Evolutionary conservation across 805 yeast species (phyloP).

Genomic region (Metschnikowia shivogae): DNA sequence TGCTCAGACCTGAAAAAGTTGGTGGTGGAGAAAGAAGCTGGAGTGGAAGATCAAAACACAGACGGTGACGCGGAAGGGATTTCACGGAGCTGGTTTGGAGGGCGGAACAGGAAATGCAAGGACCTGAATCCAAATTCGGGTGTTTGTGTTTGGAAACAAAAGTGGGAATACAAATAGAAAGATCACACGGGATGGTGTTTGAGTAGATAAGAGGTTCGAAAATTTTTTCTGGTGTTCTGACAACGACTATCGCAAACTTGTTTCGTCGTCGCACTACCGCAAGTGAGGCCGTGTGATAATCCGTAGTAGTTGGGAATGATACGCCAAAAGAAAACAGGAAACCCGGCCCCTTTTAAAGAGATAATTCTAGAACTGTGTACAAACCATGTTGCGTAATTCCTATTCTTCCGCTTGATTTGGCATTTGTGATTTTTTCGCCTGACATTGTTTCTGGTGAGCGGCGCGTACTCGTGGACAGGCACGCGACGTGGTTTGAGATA

Average conservation of each 20-base stretch:
- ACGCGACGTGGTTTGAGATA: no score
- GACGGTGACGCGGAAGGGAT: slow-evolving; percentile 2
- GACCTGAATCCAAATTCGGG: background rate
- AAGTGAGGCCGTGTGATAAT: background rate
- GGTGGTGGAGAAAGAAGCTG: background rate
- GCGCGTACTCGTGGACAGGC: no score
- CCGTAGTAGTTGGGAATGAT: background rate
- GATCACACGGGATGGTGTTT: background rate
- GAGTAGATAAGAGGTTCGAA: slow-evolving; percentile 2
- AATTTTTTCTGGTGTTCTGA: slow-evolving; percentile 1
- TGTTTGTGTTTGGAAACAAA: slow-evolving; percentile 1
- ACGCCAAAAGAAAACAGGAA: no score
- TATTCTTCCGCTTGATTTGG: no score
- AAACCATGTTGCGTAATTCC: no score
- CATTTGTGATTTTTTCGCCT: no score
- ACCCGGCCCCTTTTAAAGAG: no score
- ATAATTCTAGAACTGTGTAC: no score
- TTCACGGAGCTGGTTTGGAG: background rate
- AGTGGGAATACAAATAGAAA: background rate
- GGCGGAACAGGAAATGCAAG: background rate
- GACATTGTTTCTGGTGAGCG: no score
- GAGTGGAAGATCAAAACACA: slow-evolving; percentile 2
- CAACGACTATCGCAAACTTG: slow-evolving; percentile 1
- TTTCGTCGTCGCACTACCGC: slow-evolving; percentile 6
- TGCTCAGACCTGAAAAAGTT: background rate